Evolutionary conservation across 2,329 filamentous ascomycete species (phyloP), one percentile per base, ranked within the genome.

Genomic region (Aspergillus bombycis): DNA sequence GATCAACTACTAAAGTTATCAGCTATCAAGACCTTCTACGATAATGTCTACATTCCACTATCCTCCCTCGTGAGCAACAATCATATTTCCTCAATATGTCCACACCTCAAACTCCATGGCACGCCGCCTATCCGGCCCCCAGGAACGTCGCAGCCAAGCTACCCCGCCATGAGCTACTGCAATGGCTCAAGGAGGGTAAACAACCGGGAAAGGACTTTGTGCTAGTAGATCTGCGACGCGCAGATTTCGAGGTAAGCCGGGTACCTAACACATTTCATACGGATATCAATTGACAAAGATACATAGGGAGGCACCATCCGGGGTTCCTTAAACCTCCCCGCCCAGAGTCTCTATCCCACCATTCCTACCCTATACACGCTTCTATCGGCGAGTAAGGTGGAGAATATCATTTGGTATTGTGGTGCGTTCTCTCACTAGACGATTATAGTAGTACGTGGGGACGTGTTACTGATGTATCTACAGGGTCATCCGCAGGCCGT

Each of bases 241-340:
- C 68, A 4, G 82, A 85, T 66, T 77, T 78, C 65, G 79, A 82
- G 76, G 82, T 84, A 72, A 41, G 53, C 36, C 7, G 36, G 3
- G 14, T 62, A 54, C 48, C 1, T 11, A 32, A 1, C 45, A 19
- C 62, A 30, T 7, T 57, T 28, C 64, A 55, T 26, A 45, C 21
- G 11, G 50, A 34, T 11, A 21, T 48, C 6, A 23, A 62, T 21
- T 63, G 55, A 56, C 53, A 38, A 59, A 23, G 45, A 28, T 32
- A 10, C 19, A 11, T 32, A 70, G 85, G 88, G 88, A 30, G 88
- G 87, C 46, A 89, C 86, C 0, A 84, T 90, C 60, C 76, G 77
- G 10, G 83, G 82, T 2, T 88, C 87, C 1, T 78, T 90, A 26
- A 81, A 81, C 61, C 71, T 80, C 0, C 78, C 78, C 1, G 78